Conservation (phyloP, 257 asterid species). For the Fraxinus cuspidata region DNA sequence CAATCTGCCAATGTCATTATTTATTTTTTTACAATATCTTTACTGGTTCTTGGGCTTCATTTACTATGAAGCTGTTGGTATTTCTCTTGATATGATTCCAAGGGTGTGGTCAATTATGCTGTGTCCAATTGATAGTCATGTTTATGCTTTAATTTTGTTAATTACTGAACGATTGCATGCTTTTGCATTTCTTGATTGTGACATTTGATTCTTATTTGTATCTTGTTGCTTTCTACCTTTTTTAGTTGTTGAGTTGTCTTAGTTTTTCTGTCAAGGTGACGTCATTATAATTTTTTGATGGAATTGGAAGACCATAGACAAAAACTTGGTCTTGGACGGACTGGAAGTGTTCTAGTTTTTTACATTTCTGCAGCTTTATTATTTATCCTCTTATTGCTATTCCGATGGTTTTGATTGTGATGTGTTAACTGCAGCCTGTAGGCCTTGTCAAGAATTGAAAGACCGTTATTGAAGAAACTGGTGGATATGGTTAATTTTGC, state of each 20-base stretch:
- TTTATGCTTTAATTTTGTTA: no score
- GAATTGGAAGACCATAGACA: not conserved
- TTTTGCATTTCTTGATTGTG: not conserved
- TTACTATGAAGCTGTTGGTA: no score
- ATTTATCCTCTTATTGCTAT: not conserved
- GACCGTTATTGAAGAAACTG: no score
- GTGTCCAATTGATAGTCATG: no score
- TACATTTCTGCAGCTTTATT: not conserved
- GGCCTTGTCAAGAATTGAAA: not conserved
- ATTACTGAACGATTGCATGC: not conserved
- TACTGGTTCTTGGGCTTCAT: no score
- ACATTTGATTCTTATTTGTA: not conserved
- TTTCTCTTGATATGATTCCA: no score
- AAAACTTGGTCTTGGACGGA: not conserved
- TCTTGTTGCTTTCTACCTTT: not conserved
- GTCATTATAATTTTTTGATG: not conserved
- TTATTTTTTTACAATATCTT: no score
- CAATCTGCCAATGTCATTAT: no score
- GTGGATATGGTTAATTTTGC: not conserved
- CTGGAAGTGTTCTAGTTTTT: not conserved
- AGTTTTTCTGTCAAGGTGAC: no score
- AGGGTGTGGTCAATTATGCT: no score
- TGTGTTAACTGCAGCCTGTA: no score
- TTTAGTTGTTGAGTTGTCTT: not conserved
- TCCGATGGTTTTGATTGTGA: not conserved